Evolutionary conservation across 148 eudicot species (phyloP).

Genomic region (Diospyros kaki): DNA sequence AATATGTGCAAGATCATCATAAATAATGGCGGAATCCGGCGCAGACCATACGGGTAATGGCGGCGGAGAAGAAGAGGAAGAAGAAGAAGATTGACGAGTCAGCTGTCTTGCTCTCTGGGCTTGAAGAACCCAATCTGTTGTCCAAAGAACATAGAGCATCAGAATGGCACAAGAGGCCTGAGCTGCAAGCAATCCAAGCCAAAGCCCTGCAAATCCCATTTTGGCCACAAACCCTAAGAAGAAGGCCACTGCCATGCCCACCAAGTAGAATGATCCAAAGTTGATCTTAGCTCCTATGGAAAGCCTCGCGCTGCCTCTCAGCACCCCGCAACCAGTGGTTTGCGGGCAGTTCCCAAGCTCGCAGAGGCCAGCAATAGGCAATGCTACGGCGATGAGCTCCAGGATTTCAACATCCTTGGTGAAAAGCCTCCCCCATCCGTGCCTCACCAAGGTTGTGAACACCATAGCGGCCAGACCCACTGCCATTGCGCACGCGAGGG

Average conservation of each 20-base stretch:
- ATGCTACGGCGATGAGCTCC: conserved; percentile 44
- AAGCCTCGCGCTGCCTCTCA: conserved; percentile 75
- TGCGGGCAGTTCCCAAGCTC: conserved; percentile 88
- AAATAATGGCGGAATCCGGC: not conserved
- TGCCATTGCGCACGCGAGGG: conserved; percentile 32
- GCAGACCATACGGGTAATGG: conserved; percentile 22
- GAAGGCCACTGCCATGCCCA: conserved; percentile 68
- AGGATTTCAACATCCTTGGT: conserved; percentile 47
- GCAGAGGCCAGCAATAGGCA: conserved; percentile 69
- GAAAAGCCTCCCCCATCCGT: conserved; percentile 58
- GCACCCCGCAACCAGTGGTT: conserved; percentile 73
- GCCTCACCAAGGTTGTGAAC: conserved; percentile 54
- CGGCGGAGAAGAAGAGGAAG: conserved; percentile 5
- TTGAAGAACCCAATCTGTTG: conserved; percentile 56
- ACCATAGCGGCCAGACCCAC: conserved; percentile 49
- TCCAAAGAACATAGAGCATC: conserved; percentile 48
- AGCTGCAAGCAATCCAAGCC: conserved; percentile 73
- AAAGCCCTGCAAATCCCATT: conserved; percentile 58
- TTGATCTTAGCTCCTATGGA: conserved; percentile 67
- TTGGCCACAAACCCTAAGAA: conserved; percentile 50
- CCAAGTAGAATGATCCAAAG: conserved; percentile 66
- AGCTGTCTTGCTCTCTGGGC: conserved; percentile 50
- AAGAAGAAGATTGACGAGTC: conserved; percentile 28
- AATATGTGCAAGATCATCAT: conserved; percentile 19
- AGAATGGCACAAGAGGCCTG: conserved; percentile 57